Evolutionary conservation across 202 grass and related monocot species (phyloP), one percentile per base, ranked within the genome.

Genomic region (Zoysia matrella): DNA sequence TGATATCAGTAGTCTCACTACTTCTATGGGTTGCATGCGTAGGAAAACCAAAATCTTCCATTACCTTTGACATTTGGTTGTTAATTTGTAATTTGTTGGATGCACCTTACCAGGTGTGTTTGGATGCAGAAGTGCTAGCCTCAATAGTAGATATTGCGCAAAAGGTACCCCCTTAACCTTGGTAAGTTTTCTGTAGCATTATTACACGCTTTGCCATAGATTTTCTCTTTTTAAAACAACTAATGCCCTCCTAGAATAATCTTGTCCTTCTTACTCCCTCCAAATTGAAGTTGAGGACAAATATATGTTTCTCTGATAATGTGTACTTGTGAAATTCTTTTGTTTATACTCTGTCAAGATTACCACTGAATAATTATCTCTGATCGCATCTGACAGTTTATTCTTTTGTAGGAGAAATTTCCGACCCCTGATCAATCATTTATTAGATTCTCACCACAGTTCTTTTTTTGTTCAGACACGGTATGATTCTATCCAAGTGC

Each of bases 121-220:
- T 93, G 82, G 83, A 98, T 94, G 76, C 81, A 73, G 84, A 84
- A 87, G 55, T 88, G 68, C 84, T 98, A 68, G 79, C 72, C 52
- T 74, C 69, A 88, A 44, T 86, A 75, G 73, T 66, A 88, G 71
- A 30, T 60, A 77, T 47, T 50, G 48, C 75, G 67, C 84, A 86
- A 86, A 89, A 94, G 95, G 95, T 98, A 98, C 80, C 64, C 79
- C 80, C 81, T 86, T 86, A 84, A 84, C 72, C 22, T 82, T 36
- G 87, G 78, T 86, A 92, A 92, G 82, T 83, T 82, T 84, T 75
- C 70, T 83, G 30, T 60, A 82, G 45, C 77, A 60, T 74, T 73
- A 54, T 82, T 72, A 15, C 55, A 64, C 84, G 10, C 48, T 82
- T 55, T 65, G 67, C 4, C 4, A 65, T 74, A 30, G 45, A 52